Conservation (phyloP, 1,284 basidiomycete species). For the Puccinia coronata region DNA sequence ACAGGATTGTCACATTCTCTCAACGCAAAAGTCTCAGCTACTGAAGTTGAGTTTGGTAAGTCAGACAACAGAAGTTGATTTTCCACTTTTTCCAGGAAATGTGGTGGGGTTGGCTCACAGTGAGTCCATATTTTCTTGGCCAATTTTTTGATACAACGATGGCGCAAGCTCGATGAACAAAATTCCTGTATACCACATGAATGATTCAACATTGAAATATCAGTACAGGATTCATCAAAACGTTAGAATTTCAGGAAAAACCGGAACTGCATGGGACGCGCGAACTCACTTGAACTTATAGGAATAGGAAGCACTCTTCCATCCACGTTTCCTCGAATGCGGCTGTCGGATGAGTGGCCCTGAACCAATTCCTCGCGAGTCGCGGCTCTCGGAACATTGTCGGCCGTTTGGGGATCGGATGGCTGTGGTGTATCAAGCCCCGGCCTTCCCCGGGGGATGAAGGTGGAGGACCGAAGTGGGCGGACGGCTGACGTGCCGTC, state of each 20-base stretch:
- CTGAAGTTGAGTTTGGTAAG: conserved; percentile 51
- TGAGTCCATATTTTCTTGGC: conserved; percentile 33
- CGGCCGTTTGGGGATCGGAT: no score
- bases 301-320: conserved; percentile 51
- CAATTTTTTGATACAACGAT: not conserved
- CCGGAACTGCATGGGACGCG: not conserved
- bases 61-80: conserved; percentile 53
- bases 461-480: no score
- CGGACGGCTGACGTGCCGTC: no score
- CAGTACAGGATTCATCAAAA: not conserved
- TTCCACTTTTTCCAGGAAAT: conserved; percentile 53
- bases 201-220: no score
- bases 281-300: conserved; percentile 51
- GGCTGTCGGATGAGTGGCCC: conserved; percentile 52
- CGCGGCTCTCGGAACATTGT: conserved; percentile 19
- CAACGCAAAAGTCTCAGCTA: not conserved
- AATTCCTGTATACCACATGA: no score
- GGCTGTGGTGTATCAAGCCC: no score
- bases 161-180: not conserved
- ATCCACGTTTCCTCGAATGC: conserved; percentile 53
- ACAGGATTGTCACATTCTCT: not conserved
- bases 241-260: not conserved
- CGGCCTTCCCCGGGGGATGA: no score
- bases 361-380: conserved; percentile 51
- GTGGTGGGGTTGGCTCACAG: conserved; percentile 16